Percentiles rank a stretch among this genome's conserved stretches.
Evolutionary conservation across 495 filamentous ascomycete species (phyloP).

Genomic region (Amorphotheca resinae): DNA sequence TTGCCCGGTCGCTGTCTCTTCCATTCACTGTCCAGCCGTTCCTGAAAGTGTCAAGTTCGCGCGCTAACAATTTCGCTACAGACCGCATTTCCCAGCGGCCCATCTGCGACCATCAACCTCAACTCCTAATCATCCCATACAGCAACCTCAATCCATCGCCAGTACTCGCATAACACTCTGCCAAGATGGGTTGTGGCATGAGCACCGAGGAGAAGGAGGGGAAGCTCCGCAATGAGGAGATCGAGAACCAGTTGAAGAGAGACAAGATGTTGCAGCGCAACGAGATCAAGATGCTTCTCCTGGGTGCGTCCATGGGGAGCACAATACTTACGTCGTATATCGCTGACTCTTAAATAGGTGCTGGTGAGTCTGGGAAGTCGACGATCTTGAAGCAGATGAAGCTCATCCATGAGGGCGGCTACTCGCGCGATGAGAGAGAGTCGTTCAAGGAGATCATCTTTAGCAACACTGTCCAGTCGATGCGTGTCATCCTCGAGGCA

Average conservation of each 20-base stretch:
- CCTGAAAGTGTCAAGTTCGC: no score
- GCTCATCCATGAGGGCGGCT: conserved; percentile 71
- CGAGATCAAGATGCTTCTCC: conserved; percentile 98
- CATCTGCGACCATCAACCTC: not conserved
- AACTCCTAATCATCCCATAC: not conserved
- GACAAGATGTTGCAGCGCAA: conserved; percentile 94
- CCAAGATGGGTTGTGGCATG: conserved; percentile 98
- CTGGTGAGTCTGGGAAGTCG: conserved; percentile 98
- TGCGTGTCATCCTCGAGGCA: conserved; percentile 90
- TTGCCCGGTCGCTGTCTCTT: no score
- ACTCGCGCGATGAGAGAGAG: conserved; percentile 66
- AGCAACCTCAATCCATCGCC: not conserved
- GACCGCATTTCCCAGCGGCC: conserved; percentile 3
- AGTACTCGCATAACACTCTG: conserved; percentile 14
- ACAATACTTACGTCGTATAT: not conserved
- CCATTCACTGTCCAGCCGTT: no score
- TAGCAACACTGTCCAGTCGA: conserved; percentile 93
- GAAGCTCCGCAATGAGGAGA: conserved; percentile 97
- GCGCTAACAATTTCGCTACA: no score
- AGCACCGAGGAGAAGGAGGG: conserved; percentile 99
- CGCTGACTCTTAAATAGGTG: conserved; percentile 46
- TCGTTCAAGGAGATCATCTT: conserved; percentile 96
- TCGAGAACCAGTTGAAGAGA: conserved; percentile 92
- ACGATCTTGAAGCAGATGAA: conserved; percentile 99
- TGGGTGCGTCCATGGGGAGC: conserved; percentile 51